Percentiles rank a stretch among this genome's conserved stretches.
Evolutionary conservation across 2,329 filamentous ascomycete genomes (phyloP).

Genomic region (Aspergillus awamori): DNA sequence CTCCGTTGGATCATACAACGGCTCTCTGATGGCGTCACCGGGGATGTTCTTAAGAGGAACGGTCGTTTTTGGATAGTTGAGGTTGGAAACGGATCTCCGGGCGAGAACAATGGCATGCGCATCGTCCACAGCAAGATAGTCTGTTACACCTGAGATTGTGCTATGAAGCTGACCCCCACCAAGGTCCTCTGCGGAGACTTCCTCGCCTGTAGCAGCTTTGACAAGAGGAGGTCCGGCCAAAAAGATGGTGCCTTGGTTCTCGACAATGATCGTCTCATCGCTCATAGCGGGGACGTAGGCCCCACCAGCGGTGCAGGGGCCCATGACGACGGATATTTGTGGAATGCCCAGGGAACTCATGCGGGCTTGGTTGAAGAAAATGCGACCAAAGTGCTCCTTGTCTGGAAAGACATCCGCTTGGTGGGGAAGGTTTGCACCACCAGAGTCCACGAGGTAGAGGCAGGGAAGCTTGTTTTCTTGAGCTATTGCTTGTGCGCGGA

Average conservation of each 20-base stretch:
- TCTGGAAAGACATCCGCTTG: constrained; percentile 97
- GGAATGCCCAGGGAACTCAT: constrained; percentile 90
- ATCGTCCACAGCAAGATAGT: constrained; percentile 93
- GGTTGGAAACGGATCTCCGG: constrained; percentile 78
- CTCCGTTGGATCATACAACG: constrained; percentile 77
- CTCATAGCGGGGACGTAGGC: constrained; percentile 98
- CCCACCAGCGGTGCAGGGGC: constrained; percentile 91
- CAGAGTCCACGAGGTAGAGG: constrained; percentile 95
- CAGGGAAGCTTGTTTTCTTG: constrained; percentile 82
- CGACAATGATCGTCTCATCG: constrained; percentile 95
- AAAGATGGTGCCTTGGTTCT: constrained; percentile 96
- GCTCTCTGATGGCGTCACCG: constrained; percentile 63
- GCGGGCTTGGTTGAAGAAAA: constrained; percentile 96
- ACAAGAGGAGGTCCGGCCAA: constrained; percentile 91
- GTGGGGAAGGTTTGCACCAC: constrained; percentile 90
- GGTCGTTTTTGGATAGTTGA: constrained; percentile 75
- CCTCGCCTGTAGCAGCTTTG: constrained; percentile 92
- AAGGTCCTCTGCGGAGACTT: constrained; percentile 85
- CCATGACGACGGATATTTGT: constrained; percentile 95
- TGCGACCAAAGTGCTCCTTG: constrained; percentile 90
- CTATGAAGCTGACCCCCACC: constrained; percentile 89
- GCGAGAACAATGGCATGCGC: constrained; percentile 87
- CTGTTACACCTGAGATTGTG: constrained; percentile 87
- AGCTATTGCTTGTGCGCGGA: constrained; percentile 87
- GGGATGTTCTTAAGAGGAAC: constrained; percentile 30